Percentiles rank a stretch among this genome's conserved stretches.
These are phyloP conservation scores for Coemansia sp. DNA, from an alignment of 192 early-diverging fungal genomes.

Conservation along the genomic window DNA sequence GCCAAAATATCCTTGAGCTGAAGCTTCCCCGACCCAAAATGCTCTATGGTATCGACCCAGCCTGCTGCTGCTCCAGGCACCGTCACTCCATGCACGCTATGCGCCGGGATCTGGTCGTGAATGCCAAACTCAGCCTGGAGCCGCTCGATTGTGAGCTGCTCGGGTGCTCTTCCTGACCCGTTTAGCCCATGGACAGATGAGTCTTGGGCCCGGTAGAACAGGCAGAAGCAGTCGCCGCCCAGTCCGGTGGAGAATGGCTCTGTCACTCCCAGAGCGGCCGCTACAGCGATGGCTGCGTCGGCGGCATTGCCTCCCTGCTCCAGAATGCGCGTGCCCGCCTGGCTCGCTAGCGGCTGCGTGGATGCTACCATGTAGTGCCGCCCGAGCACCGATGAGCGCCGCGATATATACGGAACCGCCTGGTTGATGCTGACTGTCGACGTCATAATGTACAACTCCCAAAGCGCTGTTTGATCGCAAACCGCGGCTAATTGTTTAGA, in stretches of 20 bases:
- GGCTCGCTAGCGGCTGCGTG: conserved; percentile 70
- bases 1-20: conserved; percentile 56
- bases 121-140: conserved; percentile 31
- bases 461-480: no score
- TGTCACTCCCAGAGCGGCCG: conserved; percentile 67
- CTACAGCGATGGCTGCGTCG: conserved; percentile 68
- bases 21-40: conserved; percentile 64
- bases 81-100: conserved; percentile 56
- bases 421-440: conserved; percentile 26
- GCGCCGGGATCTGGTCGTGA: conserved; percentile 28
- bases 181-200: conserved; percentile 58
- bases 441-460: conserved; percentile 10
- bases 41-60: conserved; percentile 65
- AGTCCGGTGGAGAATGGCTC: conserved; percentile 73
- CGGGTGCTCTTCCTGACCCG: conserved; percentile 62
- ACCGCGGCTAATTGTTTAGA: no score
- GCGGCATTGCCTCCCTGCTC: conserved; percentile 74
- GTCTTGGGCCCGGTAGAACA: conserved; percentile 67
- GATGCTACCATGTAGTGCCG: conserved; percentile 63
- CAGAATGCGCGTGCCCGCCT: conserved; percentile 63
- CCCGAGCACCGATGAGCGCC: conserved; percentile 57
- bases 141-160: conserved; percentile 55
- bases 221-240: conserved; percentile 77
- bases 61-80: conserved; percentile 75
- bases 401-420: conserved; percentile 28